Base-by-base conservation (phyloP, 2,329 filamentous ascomycete species). In the Hymenoscyphus salicellus region DNA sequence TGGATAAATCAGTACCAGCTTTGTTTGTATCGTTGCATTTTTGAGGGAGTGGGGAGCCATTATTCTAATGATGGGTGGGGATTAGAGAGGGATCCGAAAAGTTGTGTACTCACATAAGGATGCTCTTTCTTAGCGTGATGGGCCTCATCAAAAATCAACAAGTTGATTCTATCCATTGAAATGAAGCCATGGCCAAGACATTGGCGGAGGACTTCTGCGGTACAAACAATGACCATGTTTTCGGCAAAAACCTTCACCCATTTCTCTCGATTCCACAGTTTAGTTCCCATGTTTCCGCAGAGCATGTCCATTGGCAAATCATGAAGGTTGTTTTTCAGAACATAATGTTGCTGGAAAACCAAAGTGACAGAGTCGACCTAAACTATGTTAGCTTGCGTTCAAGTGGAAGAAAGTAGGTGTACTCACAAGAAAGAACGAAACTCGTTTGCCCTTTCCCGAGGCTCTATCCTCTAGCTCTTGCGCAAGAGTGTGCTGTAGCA, bases 111-210 rank as follows among this genome's bases (percentile, higher is more conserved):
- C 20, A 52, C 46, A 74, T 97, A 99, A 0, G 92, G 84, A 72
- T 99, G 95, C 60, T 93, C 90, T 75, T 94, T 96, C 78, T 99
- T 99, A 0, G 94, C 88, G 73, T 98, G 95, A 72, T 99, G 95
- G 5, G 93, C 95, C 77, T 99, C 95, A 72, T 99, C 95, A 69
- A 99, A 97, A 65, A 98, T 88, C 43, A 99, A 81, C 1, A 99
- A 83, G 72, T 94, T 98, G 76, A 98, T 92, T 70, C 90, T 86
- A 20, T 86, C 80, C 79, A 99, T 97, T 10, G 78, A 84, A 65
- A 97, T 84, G 76, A 92, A 96, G 0, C 90, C 89, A 71, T 90
- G 89, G 68, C 88, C 84, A 2, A 99, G 83, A 70, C 90, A 92
- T 67, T 91, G 86, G 41, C 90, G 83, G 4, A 98, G 82, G 2